A percentile compares a stretch with the other conserved stretches of the same genome.
These are phyloP conservation scores for Nicotiana attenuata DNA, from an alignment of 257 asterid genomes.

Conservation along the genomic window DNA sequence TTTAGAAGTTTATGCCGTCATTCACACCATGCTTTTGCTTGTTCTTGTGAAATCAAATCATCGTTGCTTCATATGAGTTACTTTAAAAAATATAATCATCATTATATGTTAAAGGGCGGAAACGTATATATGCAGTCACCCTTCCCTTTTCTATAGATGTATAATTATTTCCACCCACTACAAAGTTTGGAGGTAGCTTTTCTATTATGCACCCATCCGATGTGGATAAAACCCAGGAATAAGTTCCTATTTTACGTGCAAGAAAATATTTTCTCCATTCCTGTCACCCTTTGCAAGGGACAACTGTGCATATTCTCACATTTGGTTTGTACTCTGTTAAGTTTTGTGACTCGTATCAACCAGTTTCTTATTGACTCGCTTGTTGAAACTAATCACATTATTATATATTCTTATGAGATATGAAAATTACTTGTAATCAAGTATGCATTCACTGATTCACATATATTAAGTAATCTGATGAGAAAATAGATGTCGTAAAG, in stretches of 20 bases:
- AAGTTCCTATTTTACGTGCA: background rate
- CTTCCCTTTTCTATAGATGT: background rate
- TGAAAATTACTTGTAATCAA: background rate
- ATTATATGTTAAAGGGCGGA: background rate
- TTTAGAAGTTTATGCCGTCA: background rate
- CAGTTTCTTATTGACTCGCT: background rate
- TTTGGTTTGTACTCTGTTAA: background rate
- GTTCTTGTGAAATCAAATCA: background rate
- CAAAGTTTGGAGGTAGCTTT: background rate
- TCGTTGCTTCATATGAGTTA: background rate
- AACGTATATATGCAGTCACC: background rate
- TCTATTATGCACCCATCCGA: background rate
- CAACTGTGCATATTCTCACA: background rate
- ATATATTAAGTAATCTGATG: background rate
- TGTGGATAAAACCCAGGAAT: background rate
- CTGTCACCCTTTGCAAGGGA: background rate
- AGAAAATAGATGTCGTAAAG: background rate
- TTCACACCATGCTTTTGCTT: background rate
- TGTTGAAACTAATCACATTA: background rate
- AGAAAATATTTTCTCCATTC: background rate
- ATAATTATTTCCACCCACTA: background rate
- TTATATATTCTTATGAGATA: background rate
- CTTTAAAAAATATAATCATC: background rate
- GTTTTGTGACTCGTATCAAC: background rate
- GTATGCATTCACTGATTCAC: background rate